Conservation (phyloP, 73 alveolate genomes). For the Paramecium sonneborni region DNA sequence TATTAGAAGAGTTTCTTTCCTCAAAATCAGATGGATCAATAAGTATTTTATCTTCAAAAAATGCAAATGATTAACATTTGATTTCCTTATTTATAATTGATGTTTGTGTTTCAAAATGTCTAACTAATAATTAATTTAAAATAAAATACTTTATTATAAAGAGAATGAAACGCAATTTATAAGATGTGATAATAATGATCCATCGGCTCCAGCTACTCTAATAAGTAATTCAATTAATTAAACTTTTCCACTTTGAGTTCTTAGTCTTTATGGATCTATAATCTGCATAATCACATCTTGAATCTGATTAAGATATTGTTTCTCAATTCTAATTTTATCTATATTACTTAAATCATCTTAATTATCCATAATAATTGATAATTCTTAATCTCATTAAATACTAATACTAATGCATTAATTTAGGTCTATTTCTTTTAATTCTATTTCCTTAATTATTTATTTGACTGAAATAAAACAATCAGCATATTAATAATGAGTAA, state of each 20-base stretch:
- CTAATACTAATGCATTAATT: background rate
- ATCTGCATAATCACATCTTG: background rate
- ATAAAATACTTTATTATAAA: background rate
- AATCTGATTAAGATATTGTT: background rate
- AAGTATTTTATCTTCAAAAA: background rate
- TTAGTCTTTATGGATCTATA: background rate
- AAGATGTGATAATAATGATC: background rate
- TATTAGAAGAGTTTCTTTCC: background rate
- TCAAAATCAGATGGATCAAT: background rate
- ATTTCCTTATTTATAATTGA: background rate
- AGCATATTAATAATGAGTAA: background rate
- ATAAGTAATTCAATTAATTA: background rate
- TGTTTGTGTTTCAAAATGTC: background rate
- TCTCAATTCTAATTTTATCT: background rate
- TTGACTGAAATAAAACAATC: background rate
- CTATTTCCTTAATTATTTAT: background rate
- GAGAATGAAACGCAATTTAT: background rate
- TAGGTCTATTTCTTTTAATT: background rate
- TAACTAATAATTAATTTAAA: background rate
- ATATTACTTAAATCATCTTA: background rate
- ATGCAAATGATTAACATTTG: background rate
- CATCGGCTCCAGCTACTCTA: slow-evolving; percentile 23
- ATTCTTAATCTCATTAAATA: background rate
- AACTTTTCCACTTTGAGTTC: background rate
- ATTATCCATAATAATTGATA: background rate